Conservation (phyloP, 352 stramenopile genomes). For the Blastocystis sp. region DNA sequence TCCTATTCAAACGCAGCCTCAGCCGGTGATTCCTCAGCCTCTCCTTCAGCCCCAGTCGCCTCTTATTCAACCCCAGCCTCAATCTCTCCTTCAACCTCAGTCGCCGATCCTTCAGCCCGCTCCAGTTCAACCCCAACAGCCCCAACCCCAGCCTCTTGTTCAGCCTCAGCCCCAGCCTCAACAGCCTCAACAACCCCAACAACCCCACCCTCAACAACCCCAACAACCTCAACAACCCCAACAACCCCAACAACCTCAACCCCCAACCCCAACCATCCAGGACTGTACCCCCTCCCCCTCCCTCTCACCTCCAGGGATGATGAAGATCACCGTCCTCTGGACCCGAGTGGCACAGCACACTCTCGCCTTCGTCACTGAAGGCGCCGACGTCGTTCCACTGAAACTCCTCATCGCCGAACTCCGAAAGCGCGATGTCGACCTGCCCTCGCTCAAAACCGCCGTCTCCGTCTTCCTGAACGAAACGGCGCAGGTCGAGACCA, state of each 20-base stretch:
- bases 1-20: not conserved
- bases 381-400: not conserved
- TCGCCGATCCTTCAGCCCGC: not conserved
- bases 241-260: not conserved
- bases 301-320: conserved; percentile 19
- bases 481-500: not conserved
- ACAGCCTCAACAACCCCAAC: not conserved
- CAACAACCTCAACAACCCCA: not conserved
- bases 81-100: not conserved
- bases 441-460: not conserved
- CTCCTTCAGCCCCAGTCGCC: not conserved
- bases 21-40: not conserved
- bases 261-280: conserved; percentile 1
- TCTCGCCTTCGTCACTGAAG: not conserved
- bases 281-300: not conserved
- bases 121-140: not conserved
- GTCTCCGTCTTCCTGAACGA: not conserved
- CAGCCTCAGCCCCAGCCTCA: not conserved
- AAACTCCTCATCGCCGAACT: conserved; percentile 28
- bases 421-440: not conserved
- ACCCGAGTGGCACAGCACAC: conserved; percentile 9
- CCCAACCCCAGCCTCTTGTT: not conserved
- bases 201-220: not conserved
- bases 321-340: conserved; percentile 37
- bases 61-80: conserved; percentile 4